A percentile compares a stretch with the other conserved stretches of the same genome.
These are phyloP conservation scores for Durio zibethinus DNA, from an alignment of 345 rosid genomes.

Conservation along the genomic window DNA sequence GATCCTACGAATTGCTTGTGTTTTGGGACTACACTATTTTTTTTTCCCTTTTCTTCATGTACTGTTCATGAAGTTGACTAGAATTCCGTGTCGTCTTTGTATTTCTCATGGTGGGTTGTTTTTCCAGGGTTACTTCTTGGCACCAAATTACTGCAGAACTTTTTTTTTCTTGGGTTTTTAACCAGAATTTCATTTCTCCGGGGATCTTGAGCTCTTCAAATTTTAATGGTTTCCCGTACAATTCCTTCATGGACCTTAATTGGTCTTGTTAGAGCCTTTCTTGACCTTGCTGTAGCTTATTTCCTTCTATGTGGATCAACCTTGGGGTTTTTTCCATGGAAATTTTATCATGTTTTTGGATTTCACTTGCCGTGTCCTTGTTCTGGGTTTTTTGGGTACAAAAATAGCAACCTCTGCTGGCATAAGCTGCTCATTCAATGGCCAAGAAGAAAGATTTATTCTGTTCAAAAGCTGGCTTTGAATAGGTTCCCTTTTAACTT, in stretches of 20 bases:
- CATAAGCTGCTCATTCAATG: conserved; percentile 48
- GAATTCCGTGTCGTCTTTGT: not conserved
- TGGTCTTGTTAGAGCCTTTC: conserved; percentile 52
- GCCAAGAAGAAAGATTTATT: conserved; percentile 45
- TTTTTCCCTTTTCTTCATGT: not conserved
- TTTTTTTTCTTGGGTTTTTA: conserved; percentile 1
- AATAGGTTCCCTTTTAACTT: conserved; percentile 41
- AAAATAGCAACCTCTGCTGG: conserved; percentile 39
- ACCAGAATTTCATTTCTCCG: not conserved
- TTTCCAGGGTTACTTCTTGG: not conserved
- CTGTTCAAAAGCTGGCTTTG: conserved; percentile 44
- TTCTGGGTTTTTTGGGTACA: conserved; percentile 46
- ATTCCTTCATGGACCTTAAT: conserved; percentile 42
- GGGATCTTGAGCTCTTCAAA: conserved; percentile 13
- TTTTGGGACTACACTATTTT: not conserved
- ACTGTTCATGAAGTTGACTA: conserved; percentile 7
- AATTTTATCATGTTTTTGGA: conserved; percentile 43
- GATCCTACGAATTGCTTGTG: not conserved
- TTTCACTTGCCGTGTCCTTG: conserved; percentile 58
- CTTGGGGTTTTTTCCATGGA: conserved; percentile 42
- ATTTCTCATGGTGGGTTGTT: conserved; percentile 18
- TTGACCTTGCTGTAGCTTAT: conserved; percentile 62
- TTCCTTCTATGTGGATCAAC: conserved; percentile 57
- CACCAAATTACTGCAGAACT: not conserved
- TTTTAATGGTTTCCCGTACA: conserved; percentile 30